Percentiles rank a stretch among this genome's conserved stretches.
Conservation (phyloP, 257 asterid genomes). For the Linderniella brevidens region DNA sequence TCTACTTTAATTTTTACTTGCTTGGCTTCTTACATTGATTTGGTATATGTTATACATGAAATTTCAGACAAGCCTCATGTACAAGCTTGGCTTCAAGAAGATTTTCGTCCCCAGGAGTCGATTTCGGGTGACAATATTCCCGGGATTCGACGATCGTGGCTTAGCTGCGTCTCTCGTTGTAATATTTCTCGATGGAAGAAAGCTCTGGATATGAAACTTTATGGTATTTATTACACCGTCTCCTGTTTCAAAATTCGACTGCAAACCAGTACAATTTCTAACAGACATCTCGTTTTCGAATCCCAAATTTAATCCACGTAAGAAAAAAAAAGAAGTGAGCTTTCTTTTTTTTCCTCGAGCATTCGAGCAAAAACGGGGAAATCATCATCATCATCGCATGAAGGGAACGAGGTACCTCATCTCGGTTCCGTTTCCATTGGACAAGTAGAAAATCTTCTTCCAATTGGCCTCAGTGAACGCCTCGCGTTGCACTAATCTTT, state of each 20-base stretch:
- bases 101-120: constrained; percentile 55
- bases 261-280: no score
- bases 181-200: constrained; percentile 57
- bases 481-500: constrained; percentile 56
- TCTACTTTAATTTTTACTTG: background rate
- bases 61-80: constrained; percentile 82
- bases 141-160: constrained; percentile 42
- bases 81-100: constrained; percentile 52
- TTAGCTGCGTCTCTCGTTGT: constrained; percentile 47
- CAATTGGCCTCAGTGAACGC: constrained; percentile 82
- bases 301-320: no score
- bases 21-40: background rate
- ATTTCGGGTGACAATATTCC: constrained; percentile 73
- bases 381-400: constrained; percentile 42
- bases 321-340: background rate
- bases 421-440: constrained; percentile 92
- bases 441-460: constrained; percentile 84
- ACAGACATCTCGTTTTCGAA: no score
- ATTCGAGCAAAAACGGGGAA: background rate
- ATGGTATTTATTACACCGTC: no score
- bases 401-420: constrained; percentile 70
- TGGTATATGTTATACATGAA: background rate
- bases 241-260: no score
- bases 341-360: background rate
- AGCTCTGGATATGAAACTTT: constrained; percentile 64